These are phyloP conservation scores for Calonectria naviculata DNA, from an alignment of 2,329 filamentous ascomycete species.

Conservation along the genomic window DNA sequence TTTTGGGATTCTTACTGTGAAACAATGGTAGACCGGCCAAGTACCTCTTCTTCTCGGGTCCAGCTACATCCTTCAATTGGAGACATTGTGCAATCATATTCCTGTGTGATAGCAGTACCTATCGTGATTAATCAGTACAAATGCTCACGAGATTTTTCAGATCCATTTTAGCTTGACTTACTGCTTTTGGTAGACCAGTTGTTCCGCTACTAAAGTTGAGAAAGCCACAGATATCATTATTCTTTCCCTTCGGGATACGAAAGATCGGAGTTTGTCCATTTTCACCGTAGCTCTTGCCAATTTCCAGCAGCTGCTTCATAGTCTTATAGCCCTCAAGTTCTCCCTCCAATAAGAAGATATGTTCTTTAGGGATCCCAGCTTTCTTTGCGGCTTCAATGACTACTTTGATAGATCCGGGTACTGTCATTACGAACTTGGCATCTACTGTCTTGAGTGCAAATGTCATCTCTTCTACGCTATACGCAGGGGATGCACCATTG, in stretches of 20 bases:
- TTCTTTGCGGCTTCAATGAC: neutral
- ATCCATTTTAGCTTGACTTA: conserved; percentile 10
- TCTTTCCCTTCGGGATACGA: neutral
- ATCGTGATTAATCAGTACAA: neutral
- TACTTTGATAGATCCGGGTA: neutral
- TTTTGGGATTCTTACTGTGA: conserved; percentile 38
- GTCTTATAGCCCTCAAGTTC: neutral
- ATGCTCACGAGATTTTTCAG: too few species aligned
- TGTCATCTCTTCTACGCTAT: conserved; percentile 17
- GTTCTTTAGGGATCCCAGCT: neutral
- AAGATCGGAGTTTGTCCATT: neutral
- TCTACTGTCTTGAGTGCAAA: conserved; percentile 14
- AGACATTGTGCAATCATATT: conserved; percentile 35
- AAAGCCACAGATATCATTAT: conserved; percentile 26
- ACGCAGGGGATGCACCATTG: conserved; percentile 18
- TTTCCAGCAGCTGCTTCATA: conserved; percentile 7
- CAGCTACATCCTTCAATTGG: conserved; percentile 21
- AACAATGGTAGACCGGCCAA: conserved; percentile 39
- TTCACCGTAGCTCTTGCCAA: neutral
- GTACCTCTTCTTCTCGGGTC: conserved; percentile 12
- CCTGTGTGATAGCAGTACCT: conserved; percentile 35
- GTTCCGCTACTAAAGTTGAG: conserved; percentile 38
- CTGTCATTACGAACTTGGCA: conserved; percentile 20
- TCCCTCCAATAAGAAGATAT: conserved; percentile 13
- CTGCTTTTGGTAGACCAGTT: conserved; percentile 35